phyloP scores from a whole-genome alignment of 495 filamentous ascomycete species.

The Amorphotheca resinae region DNA sequence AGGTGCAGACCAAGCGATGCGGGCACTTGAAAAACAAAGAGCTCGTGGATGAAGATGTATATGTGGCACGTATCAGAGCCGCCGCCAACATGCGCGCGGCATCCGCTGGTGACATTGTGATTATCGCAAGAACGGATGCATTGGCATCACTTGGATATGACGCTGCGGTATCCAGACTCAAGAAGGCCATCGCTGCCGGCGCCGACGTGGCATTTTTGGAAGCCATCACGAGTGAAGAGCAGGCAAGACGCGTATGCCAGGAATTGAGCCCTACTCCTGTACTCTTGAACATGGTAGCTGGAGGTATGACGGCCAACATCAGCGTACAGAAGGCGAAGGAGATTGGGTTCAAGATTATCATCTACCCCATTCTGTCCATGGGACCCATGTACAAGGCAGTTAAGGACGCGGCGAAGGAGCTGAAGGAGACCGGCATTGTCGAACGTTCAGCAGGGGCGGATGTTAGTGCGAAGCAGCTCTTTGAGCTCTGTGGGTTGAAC shows the following conservation, averaged over 20 bases:
- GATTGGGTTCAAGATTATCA: slow-evolving; percentile 52
- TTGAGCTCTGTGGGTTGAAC: slow-evolving; percentile 14
- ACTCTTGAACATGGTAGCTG: slow-evolving; percentile 51
- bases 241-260: slow-evolving; percentile 37
- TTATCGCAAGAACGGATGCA: slow-evolving; percentile 52
- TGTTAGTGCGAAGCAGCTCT: slow-evolving; percentile 26
- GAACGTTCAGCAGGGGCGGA: slow-evolving; percentile 33
- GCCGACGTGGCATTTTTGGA: slow-evolving; percentile 46
- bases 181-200: slow-evolving; percentile 43
- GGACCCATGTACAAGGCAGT: slow-evolving; percentile 42
- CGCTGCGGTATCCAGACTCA: slow-evolving; percentile 40
- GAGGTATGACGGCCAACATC: slow-evolving; percentile 45
- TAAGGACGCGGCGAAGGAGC: slow-evolving; percentile 28
- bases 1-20: slow-evolving; percentile 52
- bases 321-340: slow-evolving; percentile 42
- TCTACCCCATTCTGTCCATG: slow-evolving; percentile 42
- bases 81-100: slow-evolving; percentile 41
- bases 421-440: slow-evolving; percentile 37
- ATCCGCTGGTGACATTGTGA: slow-evolving; percentile 36
- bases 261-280: slow-evolving; percentile 47
- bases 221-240: slow-evolving; percentile 43
- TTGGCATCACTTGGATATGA: slow-evolving; percentile 48
- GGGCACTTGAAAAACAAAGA: slow-evolving; percentile 49
- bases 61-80: slow-evolving; percentile 39
- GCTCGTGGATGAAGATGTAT: slow-evolving; percentile 40